Evolutionary conservation across 257 asterid species (phyloP).

Genomic region (Knoxia roxburghii): DNA sequence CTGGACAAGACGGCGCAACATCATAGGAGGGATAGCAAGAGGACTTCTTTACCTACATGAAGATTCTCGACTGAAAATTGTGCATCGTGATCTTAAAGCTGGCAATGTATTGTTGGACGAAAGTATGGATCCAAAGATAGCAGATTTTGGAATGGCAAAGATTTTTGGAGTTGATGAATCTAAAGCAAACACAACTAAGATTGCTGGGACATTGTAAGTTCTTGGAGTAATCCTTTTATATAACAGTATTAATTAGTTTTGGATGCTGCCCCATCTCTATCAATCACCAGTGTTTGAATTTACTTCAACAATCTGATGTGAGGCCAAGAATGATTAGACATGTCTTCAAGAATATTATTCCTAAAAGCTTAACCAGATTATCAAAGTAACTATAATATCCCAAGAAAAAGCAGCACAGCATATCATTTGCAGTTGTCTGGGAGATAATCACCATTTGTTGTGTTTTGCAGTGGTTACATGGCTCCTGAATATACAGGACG

Average conservation of each 20-base stretch:
- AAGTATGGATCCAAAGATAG: constrained; percentile 23
- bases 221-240: neutral
- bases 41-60: constrained; percentile 28
- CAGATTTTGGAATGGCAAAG: constrained; percentile 31
- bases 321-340: too few relatives aligned
- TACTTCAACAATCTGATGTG: too few relatives aligned
- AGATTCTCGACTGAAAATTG: constrained; percentile 19
- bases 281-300: too few relatives aligned
- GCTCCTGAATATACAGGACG: constrained; percentile 27
- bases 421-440: too few relatives aligned
- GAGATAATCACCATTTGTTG: neutral
- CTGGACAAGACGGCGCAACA: constrained; percentile 16
- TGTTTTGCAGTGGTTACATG: constrained; percentile 29
- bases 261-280: too few relatives aligned
- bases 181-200: constrained; percentile 15
- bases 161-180: constrained; percentile 16
- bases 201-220: constrained; percentile 27
- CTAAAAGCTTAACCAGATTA: too few relatives aligned
- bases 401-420: too few relatives aligned
- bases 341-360: too few relatives aligned
- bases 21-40: constrained; percentile 20
- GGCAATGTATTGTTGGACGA: constrained; percentile 21
- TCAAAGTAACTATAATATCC: too few relatives aligned
- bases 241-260: neutral
- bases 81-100: constrained; percentile 28